Base-by-base conservation (phyloP, 1,284 basidiomycete species). In the Melampsora americana region DNA sequence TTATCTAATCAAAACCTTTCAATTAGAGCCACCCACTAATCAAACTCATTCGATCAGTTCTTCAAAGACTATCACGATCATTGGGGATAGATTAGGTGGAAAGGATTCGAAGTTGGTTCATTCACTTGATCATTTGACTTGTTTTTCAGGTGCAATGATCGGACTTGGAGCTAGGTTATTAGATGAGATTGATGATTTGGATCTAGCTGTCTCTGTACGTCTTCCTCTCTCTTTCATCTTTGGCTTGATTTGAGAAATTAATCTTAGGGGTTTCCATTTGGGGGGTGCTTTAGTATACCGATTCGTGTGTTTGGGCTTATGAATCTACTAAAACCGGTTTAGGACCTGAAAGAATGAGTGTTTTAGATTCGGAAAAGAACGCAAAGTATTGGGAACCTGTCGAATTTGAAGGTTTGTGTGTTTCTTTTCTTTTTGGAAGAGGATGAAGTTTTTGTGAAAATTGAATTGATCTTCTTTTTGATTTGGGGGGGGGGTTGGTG, bases 101-200 rank as follows among this genome's bases (percentile, higher is more conserved):
- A 64, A 44, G 12, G 30, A 12, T 59, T 59, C 48, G 28, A 44
- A 48, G 32, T 56, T 5, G 20, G 28, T 30, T 12, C 4, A 16
- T 32, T 80, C 80, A 77, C 69, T 84, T 28, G 82, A 84, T 76
- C 84, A 85, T 68, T 79, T 85, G 0, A 83, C 85, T 0, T 87
- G 86, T 79, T 88, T 87, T 78, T 84, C 85, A 0, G 86, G 86
- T 6, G 87, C 83, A 1, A 87, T 87, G 86, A 81, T 87, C 2
- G 86, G 84, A 2, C 82, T 87, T 42, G 86, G 87, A 5, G 81
- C 85, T 18, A 82, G 82, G 59, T 80, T 87, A 4, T 80, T 87
- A n/a, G 78, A 82, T 48, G 80, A 86, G 1, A 78, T 78, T 0
- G 67, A 81, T 14, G 86, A 87, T 79, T 79, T 86, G 78, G 80